A percentile compares a stretch with the other conserved stretches of the same genome.
phyloP scores from a whole-genome alignment of 305 asterid genomes.

The Solanum hybrid region DNA sequence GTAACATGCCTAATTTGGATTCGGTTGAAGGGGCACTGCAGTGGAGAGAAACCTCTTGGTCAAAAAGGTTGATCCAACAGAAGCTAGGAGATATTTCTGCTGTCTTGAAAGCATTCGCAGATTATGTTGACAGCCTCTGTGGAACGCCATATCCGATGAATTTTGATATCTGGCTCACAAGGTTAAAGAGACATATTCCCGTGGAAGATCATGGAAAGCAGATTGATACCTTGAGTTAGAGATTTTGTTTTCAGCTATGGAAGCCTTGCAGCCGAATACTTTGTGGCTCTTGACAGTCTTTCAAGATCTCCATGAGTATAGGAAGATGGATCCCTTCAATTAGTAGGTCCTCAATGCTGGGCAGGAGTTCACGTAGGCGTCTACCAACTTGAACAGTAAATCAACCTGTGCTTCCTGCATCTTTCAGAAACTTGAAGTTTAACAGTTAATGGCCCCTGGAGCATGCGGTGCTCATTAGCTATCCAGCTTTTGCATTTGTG shows the following conservation, averaged over 20 bases:
- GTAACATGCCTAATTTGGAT: constrained; percentile 70
- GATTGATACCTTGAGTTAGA: constrained; percentile 31
- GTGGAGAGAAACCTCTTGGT: constrained; percentile 94
- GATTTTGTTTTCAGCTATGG: neutral
- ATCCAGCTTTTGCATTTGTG: constrained; percentile 6
- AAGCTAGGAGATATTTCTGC: constrained; percentile 89
- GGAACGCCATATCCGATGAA: constrained; percentile 91
- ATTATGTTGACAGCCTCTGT: constrained; percentile 91
- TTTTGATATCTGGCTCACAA: constrained; percentile 77
- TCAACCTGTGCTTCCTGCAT: neutral
- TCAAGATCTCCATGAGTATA: neutral
- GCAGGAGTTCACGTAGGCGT: neutral
- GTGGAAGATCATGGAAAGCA: constrained; percentile 65
- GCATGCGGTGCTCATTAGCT: neutral
- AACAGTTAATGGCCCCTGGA: neutral
- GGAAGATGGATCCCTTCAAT: neutral
- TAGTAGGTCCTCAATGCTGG: neutral
- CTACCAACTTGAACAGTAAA: neutral
- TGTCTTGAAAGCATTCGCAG: constrained; percentile 89
- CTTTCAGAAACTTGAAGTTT: neutral
- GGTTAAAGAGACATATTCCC: constrained; percentile 56
- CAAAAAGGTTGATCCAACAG: constrained; percentile 88
- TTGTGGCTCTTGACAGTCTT: neutral
- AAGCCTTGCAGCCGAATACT: neutral
- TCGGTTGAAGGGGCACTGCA: constrained; percentile 90